Evolutionary conservation across 805 yeast genomes (phyloP).

Genomic region (Lipomyces sp.): DNA sequence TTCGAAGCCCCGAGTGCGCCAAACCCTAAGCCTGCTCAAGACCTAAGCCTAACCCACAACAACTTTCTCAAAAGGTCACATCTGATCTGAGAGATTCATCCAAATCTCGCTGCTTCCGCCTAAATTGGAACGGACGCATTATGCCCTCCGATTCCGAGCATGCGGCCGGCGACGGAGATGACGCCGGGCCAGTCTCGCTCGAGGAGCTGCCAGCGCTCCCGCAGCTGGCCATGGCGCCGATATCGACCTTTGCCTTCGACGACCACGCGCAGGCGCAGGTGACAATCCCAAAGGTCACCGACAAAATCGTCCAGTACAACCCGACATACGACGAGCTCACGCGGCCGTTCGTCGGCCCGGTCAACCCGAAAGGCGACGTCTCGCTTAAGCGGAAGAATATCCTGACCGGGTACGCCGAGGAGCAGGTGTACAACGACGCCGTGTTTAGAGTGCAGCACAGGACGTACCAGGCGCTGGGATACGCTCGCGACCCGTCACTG

Average conservation of each 20-base stretch:
- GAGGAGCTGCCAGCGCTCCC: slow-evolving; percentile 22
- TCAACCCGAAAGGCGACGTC: slow-evolving; percentile 19
- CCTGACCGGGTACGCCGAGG: slow-evolving; percentile 36
- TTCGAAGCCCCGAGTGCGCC: too few species aligned
- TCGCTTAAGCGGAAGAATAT: slow-evolving; percentile 34
- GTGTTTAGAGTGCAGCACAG: slow-evolving; percentile 46
- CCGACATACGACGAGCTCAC: slow-evolving; percentile 28
- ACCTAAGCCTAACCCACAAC: neutral
- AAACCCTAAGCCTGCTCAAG: too few species aligned
- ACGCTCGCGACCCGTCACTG: slow-evolving; percentile 35
- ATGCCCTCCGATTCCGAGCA: too few species aligned
- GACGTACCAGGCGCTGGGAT: slow-evolving; percentile 38
- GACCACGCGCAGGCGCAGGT: slow-evolving; percentile 14
- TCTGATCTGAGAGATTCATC: too few species aligned
- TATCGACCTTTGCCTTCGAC: slow-evolving; percentile 23
- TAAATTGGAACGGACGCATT: too few species aligned
- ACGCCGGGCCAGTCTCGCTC: slow-evolving; percentile 12
- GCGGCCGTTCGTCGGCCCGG: slow-evolving; percentile 25
- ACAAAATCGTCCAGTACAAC: slow-evolving; percentile 20
- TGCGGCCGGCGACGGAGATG: too few species aligned
- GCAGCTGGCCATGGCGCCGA: slow-evolving; percentile 12
- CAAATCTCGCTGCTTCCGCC: too few species aligned
- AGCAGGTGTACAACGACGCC: slow-evolving; percentile 42
- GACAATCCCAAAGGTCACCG: slow-evolving; percentile 24
- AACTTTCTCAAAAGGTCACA: too few species aligned